Evolutionary conservation across 345 rosid species (phyloP), one percentile per base, ranked within the genome.

Genomic region (Erodium maritimum): DNA sequence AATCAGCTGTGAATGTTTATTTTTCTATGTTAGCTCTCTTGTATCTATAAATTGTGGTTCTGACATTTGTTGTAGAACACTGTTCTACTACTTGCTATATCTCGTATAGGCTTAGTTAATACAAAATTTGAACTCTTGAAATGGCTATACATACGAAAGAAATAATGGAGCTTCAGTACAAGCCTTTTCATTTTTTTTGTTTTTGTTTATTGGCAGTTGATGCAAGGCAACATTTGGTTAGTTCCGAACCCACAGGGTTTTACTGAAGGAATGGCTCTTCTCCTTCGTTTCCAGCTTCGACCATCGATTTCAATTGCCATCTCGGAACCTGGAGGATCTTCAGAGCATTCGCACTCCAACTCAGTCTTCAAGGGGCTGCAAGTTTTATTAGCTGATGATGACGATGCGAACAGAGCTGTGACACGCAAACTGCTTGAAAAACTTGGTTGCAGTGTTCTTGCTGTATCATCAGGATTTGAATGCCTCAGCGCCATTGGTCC

Each of bases 211-310:
- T 62, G 55, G 69, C 73, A 90, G 97, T 54, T 83, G 72, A 90
- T 90, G 91, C 91, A 87, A 55, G 97, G 97, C 57, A 79, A 80
- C 66, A 80, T 90, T 66, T 90, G 89, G 74, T 75, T 77, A 37
- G 67, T 78, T 16, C 86, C 82, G 24, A 77, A 73, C 62, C 61
- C 77, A 51, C 73, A 63, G 18, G 86, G 91, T 45, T 71, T 73
- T 62, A 75, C 81, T 13, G 81, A 80, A 65, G 69, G 87, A 69
- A 82, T 82, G 82, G 82, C 83, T 4, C 71, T 90, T 52, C 75
- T 80, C 67, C 87, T 90, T 46, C 64, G 81, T 61, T 90, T 90
- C 69, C 83, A 84, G 62, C 65, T 71, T 23, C 81, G 70, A 16
- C 69, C 75, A 8, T 82, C 97, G 16, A 56, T 80, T 21, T 16